phyloP scores from a whole-genome alignment of 31 red algal species.

The Asparagopsis taxiformis region DNA sequence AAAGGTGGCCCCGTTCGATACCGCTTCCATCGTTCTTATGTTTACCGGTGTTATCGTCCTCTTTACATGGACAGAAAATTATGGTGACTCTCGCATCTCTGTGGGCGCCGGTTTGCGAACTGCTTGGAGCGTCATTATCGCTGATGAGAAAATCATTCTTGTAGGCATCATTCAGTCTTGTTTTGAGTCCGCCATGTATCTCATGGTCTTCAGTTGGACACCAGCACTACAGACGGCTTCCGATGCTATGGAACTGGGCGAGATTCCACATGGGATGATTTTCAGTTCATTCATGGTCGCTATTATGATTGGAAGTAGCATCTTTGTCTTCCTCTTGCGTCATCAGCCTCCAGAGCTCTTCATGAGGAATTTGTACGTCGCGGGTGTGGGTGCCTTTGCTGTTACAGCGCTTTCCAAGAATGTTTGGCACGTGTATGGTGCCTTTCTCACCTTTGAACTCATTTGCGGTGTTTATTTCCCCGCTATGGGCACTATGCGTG shows the following conservation, averaged over 20 bases:
- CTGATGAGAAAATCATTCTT: conserved; percentile 71
- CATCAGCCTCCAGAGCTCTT: conserved; percentile 53
- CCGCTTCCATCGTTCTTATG: conserved; percentile 59
- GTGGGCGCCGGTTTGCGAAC: conserved; percentile 47
- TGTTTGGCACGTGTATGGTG: conserved; percentile 55
- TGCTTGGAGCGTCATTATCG: conserved; percentile 64
- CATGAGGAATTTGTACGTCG: conserved; percentile 51
- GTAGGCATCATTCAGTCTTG: conserved; percentile 85
- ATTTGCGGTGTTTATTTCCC: conserved; percentile 95
- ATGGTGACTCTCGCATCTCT: conserved; percentile 71
- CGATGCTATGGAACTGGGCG: conserved; percentile 26
- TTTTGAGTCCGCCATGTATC: conserved; percentile 95
- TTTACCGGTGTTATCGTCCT: conserved; percentile 46
- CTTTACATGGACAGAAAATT: conserved; percentile 89
- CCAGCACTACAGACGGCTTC: conserved; percentile 77
- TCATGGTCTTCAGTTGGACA: conserved; percentile 98
- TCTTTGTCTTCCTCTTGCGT: conserved; percentile 76
- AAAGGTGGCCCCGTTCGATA: conserved; percentile 89
- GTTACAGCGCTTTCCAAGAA: conserved; percentile 43
- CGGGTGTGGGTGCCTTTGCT: conserved; percentile 40
- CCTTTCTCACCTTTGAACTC: conserved; percentile 87
- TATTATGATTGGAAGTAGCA: conserved; percentile 85
- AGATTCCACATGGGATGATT: conserved; percentile 96
- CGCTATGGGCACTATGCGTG: conserved; percentile 83
- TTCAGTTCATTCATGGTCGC: conserved; percentile 97